Conservation (phyloP, 371 early-diverging fungal species). For the Mucor indicus region DNA sequence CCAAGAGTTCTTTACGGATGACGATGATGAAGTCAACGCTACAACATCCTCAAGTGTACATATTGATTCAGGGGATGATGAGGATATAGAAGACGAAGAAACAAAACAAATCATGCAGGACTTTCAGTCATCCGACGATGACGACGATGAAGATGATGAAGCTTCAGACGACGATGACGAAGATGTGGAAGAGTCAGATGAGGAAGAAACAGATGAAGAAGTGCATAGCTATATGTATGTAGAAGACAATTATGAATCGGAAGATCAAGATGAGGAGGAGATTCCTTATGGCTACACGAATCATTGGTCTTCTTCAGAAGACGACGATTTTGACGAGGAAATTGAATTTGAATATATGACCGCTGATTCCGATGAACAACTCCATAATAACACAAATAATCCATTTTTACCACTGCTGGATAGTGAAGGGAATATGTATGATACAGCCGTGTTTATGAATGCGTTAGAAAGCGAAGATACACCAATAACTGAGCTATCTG, state of each 20-base stretch:
- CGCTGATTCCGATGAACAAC: slow-evolving; percentile 28
- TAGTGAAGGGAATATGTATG: slow-evolving; percentile 22
- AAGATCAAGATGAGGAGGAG: slow-evolving; percentile 23
- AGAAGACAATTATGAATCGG: slow-evolving; percentile 26
- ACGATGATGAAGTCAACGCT: background rate
- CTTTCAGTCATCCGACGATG: slow-evolving; percentile 14
- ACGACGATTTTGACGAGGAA: slow-evolving; percentile 41
- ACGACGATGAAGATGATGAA: slow-evolving; percentile 20
- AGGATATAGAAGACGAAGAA: slow-evolving; percentile 39
- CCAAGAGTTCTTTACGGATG: slow-evolving; percentile 20
- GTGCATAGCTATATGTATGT: background rate
- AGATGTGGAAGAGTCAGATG: slow-evolving; percentile 26
- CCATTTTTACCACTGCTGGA: slow-evolving; percentile 24
- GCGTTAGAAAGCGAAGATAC: slow-evolving; percentile 15
- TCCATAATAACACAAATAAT: background rate
- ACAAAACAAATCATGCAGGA: slow-evolving; percentile 41
- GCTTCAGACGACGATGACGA: slow-evolving; percentile 43
- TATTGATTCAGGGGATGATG: slow-evolving; percentile 46
- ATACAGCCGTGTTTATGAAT: slow-evolving; percentile 38
- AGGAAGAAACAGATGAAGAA: slow-evolving; percentile 14
- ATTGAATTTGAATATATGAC: slow-evolving; percentile 23
- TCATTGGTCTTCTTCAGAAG: slow-evolving; percentile 37
- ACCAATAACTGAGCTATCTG: slow-evolving; percentile 8
- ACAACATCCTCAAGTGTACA: slow-evolving; percentile 25
- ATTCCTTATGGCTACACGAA: slow-evolving; percentile 3